phyloP scores from a whole-genome alignment of 805 yeast genomes.

The Candida chauliodis region DNA sequence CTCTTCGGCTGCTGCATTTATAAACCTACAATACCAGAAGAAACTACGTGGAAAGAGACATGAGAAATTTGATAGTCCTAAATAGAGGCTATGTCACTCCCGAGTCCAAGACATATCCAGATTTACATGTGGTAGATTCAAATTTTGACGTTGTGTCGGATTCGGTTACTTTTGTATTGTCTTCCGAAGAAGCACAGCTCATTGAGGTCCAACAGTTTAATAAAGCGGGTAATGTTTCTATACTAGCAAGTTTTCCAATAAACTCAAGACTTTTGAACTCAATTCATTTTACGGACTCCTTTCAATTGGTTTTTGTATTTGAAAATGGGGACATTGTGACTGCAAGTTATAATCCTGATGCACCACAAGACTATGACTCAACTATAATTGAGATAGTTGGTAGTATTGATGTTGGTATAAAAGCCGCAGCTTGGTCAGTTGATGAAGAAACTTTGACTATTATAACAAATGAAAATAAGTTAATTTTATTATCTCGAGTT shows the following conservation, averaged over 20 bases:
- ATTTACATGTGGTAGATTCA: constrained; percentile 49
- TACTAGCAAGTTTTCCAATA: constrained; percentile 61
- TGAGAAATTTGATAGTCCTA: constrained; percentile 50
- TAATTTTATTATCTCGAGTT: constrained; percentile 65
- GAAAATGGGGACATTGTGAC: constrained; percentile 72
- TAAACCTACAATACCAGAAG: not conserved
- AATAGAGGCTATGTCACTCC: constrained; percentile 54
- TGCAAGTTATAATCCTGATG: constrained; percentile 54
- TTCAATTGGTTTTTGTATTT: constrained; percentile 63
- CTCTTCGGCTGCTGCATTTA: not conserved
- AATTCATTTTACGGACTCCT: constrained; percentile 66
- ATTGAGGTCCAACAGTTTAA: constrained; percentile 75
- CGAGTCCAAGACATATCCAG: constrained; percentile 60
- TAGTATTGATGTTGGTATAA: constrained; percentile 70
- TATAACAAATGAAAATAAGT: constrained; percentile 56
- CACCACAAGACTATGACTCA: constrained; percentile 43
- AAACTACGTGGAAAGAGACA: constrained; percentile 12
- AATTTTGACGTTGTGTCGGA: constrained; percentile 74
- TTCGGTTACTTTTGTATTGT: constrained; percentile 62
- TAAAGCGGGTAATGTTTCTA: constrained; percentile 56
- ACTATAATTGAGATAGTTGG: constrained; percentile 77
- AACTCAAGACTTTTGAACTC: constrained; percentile 46
- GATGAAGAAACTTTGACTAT: constrained; percentile 84
- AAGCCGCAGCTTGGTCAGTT: constrained; percentile 79
- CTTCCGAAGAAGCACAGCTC: constrained; percentile 47